These are phyloP conservation scores for Fusarium hainanense DNA, from an alignment of 2,329 filamentous ascomycete species.

Conservation along the genomic window DNA sequence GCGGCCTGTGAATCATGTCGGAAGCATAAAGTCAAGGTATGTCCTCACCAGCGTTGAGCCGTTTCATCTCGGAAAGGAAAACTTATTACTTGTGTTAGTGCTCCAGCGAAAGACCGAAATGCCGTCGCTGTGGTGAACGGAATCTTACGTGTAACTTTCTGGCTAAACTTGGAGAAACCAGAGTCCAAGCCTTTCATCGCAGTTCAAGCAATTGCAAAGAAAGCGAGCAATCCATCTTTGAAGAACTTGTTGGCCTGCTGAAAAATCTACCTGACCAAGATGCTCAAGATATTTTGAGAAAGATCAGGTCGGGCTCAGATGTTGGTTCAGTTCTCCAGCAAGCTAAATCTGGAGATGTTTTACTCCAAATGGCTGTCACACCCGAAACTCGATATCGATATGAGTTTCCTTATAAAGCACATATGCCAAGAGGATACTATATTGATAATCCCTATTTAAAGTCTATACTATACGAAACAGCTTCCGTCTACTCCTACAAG, in stretches of 20 bases:
- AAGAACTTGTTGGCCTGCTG: constrained; percentile 37
- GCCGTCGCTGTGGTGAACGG: constrained; percentile 36
- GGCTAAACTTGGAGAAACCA: constrained; percentile 34
- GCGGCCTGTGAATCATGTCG: constrained; percentile 38
- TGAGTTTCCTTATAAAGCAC: constrained; percentile 51
- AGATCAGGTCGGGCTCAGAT: constrained; percentile 52
- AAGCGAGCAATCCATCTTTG: background rate
- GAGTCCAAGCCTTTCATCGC: constrained; percentile 25
- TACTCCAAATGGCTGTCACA: constrained; percentile 52
- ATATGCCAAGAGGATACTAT: constrained; percentile 35
- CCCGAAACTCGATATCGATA: constrained; percentile 55
- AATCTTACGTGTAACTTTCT: constrained; percentile 27
- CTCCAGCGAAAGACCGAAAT: constrained; percentile 42
- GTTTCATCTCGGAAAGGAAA: too few relatives aligned
- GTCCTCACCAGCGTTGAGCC: too few relatives aligned
- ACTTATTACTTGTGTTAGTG: constrained; percentile 32
- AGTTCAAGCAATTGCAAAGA: background rate
- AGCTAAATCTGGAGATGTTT: constrained; percentile 50
- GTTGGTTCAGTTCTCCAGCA: constrained; percentile 49
- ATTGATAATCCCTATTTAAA: constrained; percentile 44
- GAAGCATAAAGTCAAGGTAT: constrained; percentile 38
- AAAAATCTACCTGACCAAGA: constrained; percentile 43
- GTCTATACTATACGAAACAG: constrained; percentile 44
- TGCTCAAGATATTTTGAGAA: constrained; percentile 49
- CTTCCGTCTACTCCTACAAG: constrained; percentile 15